A percentile compares a stretch with the other conserved stretches of the same genome.
Conservation (phyloP, 805 yeast genomes). For the Lipomyces spencermartinsiae region DNA sequence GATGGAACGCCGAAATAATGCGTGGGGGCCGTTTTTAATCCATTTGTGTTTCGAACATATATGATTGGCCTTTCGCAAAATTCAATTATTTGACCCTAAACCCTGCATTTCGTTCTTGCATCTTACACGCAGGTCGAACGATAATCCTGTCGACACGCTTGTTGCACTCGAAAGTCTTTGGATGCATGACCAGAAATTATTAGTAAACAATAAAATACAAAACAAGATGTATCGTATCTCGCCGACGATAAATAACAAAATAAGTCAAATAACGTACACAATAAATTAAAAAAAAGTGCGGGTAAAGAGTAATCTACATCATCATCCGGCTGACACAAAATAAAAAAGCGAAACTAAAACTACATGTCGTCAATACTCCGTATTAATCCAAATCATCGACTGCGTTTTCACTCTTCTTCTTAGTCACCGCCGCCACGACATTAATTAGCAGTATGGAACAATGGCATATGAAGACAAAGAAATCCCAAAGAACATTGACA, state of each 20-base stretch:
- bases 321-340: background rate
- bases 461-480: background rate
- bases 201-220: background rate
- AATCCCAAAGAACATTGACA: background rate
- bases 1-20: too few relatives aligned
- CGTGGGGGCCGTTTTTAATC: too few relatives aligned
- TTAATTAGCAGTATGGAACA: conserved; percentile 1
- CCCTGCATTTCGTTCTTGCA: background rate
- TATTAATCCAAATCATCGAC: background rate
- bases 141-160: too few relatives aligned
- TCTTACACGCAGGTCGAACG: background rate
- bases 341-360: background rate
- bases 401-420: background rate
- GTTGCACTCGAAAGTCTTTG: background rate
- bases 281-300: background rate
- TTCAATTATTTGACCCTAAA: too few relatives aligned
- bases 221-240: background rate
- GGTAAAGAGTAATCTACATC: background rate
- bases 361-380: background rate
- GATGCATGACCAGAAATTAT: background rate
- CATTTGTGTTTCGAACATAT: too few relatives aligned
- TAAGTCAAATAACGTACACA: background rate
- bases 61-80: too few relatives aligned
- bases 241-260: background rate
- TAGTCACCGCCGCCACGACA: background rate